Evolutionary conservation across 139 green algal genomes (phyloP), one percentile per base, ranked within the genome.

Genomic region (Closterium sp.): DNA sequence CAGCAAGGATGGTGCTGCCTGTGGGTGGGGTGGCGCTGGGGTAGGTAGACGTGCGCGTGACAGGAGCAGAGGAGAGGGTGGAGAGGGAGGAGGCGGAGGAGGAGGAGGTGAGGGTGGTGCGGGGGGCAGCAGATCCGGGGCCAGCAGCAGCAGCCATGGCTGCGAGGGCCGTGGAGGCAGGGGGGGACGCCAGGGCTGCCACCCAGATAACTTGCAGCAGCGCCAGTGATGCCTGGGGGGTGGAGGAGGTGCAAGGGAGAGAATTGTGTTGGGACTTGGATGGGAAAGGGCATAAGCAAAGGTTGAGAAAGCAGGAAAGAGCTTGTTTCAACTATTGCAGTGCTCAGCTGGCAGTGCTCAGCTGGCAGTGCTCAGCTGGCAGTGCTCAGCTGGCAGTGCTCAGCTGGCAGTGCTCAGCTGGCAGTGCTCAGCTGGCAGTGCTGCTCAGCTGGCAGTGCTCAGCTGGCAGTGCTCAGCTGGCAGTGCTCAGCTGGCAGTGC

Each of bases 141-240:
- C 85, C 89, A 30, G 90, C 79, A 27, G 85, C 90, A 31, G 90
- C 90, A 38, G 90, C 90, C 31, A 87, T 87, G 24, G 84, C 86
- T 90, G 90, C 90, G 1, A 92, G 90, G 24, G 90, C 70, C 13
- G 38, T 73, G n/a, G 90, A 30, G 22, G 90, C 91, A 31, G 91
- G 91, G 22, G 91, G 89, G 19, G 91, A 94, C 10, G 91, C 91
- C 9, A 94, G 90, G 28, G 88, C 50, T 9, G 91, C 31, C 34
- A 45, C 91, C 91, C 91, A 94, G 27, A n/a, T 27, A 0, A 90
- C 89, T 24, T 27, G 24, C n/a, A 94, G 22, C 17, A 94, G 29
- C 13, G 91, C 91, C 34, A 94, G 27, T 13, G 91, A 91, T 32
- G 91, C 91, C 88, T 93, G 91, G 29, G n/a, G 85, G 9, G 28